phyloP scores from a whole-genome alignment of 2,329 filamentous ascomycete species.

The Penicillium paneum region DNA sequence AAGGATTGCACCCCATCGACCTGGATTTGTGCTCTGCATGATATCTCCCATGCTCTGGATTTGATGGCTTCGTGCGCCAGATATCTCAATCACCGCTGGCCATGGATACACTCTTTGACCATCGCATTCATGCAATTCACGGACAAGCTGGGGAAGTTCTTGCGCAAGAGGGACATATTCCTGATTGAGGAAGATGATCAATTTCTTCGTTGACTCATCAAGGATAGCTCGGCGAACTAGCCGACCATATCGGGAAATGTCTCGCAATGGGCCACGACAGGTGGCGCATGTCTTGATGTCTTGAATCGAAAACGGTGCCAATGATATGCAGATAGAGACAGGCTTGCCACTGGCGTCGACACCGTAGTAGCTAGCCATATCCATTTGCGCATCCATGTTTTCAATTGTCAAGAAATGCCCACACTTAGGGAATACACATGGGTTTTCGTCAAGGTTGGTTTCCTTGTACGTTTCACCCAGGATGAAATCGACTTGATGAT shows the following conservation, averaged over 20 bases:
- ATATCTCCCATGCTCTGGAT: constrained; percentile 22
- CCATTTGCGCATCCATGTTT: constrained; percentile 61
- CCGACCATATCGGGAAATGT: constrained; percentile 60
- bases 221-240: constrained; percentile 59
- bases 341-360: constrained; percentile 27
- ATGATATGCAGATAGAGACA: constrained; percentile 22
- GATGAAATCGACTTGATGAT: constrained; percentile 56
- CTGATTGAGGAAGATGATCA: constrained; percentile 54
- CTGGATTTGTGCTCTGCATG: constrained; percentile 21
- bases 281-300: constrained; percentile 55
- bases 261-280: constrained; percentile 59
- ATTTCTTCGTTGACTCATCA: constrained; percentile 63
- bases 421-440: constrained; percentile 61
- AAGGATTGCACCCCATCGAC: constrained; percentile 25
- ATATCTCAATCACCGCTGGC: constrained; percentile 6
- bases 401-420: constrained; percentile 61
- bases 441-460: constrained; percentile 57
- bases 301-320: constrained; percentile 51
- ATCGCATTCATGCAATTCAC: constrained; percentile 23
- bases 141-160: constrained; percentile 26
- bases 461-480: constrained; percentile 55
- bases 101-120: background rate
- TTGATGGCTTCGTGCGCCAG: constrained; percentile 22
- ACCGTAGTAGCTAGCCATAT: constrained; percentile 42
- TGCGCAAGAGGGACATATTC: constrained; percentile 43